These are phyloP conservation scores for Termitomyces sp. DNA, from an alignment of 768 basidiomycete genomes.

Conservation along the genomic window DNA sequence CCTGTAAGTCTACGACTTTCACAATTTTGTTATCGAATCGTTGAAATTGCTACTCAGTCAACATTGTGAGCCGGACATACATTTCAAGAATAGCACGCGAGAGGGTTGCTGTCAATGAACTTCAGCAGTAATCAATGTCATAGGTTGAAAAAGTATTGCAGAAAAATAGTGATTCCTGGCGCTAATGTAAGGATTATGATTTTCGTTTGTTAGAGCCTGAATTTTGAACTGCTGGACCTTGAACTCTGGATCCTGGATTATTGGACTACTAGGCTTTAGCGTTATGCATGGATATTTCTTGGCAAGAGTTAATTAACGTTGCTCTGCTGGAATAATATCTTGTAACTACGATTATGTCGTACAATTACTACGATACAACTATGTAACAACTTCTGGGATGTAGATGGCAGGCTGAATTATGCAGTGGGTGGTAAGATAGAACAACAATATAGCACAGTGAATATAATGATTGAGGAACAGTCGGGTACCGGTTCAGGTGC, in stretches of 20 bases:
- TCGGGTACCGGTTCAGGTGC: neutral
- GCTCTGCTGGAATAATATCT: neutral
- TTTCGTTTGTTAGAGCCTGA: neutral
- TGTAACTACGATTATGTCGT: constrained; percentile 18
- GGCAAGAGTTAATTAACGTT: neutral
- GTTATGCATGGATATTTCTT: neutral
- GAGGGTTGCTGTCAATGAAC: constrained; percentile 15
- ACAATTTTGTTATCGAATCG: neutral
- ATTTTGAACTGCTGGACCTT: neutral
- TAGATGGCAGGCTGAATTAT: neutral
- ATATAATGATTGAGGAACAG: neutral
- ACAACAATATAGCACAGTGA: constrained; percentile 1
- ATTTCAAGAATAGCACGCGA: constrained; percentile 48
- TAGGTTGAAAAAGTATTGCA: neutral
- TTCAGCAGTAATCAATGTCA: constrained; percentile 1
- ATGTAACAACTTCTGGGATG: constrained; percentile 9
- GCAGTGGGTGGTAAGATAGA: neutral
- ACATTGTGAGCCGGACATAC: constrained; percentile 71
- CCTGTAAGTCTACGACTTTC: constrained; percentile 48
- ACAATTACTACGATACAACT: constrained; percentile 11
- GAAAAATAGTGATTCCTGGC: neutral
- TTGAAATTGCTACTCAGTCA: constrained; percentile 40
- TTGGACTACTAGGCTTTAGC: neutral
- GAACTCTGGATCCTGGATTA: too few relatives aligned
- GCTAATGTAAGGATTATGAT: neutral